These are phyloP conservation scores for Porogramme epimiltina DNA, from an alignment of 1,284 basidiomycete genomes.

Conservation along the genomic window DNA sequence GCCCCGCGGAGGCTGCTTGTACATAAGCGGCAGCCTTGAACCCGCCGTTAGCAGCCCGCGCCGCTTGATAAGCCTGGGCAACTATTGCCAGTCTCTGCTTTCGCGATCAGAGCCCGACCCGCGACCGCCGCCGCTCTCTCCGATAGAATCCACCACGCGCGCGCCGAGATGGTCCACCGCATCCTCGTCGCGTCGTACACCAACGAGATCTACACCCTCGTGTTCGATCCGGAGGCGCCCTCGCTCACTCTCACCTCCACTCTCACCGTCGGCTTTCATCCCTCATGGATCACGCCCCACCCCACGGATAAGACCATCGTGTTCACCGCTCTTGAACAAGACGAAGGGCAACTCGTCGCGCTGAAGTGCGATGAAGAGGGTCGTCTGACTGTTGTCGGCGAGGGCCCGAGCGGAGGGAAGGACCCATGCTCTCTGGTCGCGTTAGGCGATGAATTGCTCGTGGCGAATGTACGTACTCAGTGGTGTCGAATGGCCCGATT, in stretches of 20 bases:
- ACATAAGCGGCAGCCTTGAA: neutral
- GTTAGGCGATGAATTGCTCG: conserved; percentile 50
- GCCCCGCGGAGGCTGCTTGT: neutral
- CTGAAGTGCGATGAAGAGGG: conserved; percentile 50
- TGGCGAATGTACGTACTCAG: conserved; percentile 63
- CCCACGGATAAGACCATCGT: conserved; percentile 54
- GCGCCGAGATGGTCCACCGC: conserved; percentile 33
- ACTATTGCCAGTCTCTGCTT: neutral
- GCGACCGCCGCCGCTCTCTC: too few species aligned
- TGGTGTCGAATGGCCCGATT: too few species aligned
- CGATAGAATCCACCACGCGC: neutral
- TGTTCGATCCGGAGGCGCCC: conserved; percentile 37
- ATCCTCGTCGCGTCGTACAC: conserved; percentile 72
- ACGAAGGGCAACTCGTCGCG: conserved; percentile 57
- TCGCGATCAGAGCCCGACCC: neutral
- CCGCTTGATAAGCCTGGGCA: conserved; percentile 24
- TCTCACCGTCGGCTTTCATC: conserved; percentile 58
- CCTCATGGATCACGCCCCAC: conserved; percentile 70
- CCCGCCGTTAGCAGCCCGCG: neutral
- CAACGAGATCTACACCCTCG: conserved; percentile 53
- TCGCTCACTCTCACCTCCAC: conserved; percentile 47
- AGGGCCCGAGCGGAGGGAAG: conserved; percentile 52
- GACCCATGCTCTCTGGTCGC: conserved; percentile 63
- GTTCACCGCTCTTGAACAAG: conserved; percentile 57
- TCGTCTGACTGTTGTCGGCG: conserved; percentile 45